Conservation (phyloP, 2,329 filamentous ascomycete genomes). For the Monosporascus sp. region DNA sequence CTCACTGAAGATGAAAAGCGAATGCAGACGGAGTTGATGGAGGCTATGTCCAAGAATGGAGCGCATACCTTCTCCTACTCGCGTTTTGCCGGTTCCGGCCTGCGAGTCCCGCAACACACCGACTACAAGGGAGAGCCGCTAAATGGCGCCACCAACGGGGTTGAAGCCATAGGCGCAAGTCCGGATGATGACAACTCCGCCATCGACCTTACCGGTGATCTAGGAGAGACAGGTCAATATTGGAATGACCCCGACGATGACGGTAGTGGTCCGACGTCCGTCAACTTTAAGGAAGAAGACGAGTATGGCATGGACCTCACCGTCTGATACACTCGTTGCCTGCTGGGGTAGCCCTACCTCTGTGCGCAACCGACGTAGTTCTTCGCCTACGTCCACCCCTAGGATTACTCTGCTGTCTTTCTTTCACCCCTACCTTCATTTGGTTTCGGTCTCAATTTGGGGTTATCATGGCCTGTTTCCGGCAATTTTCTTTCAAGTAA, state of each 20-base stretch:
- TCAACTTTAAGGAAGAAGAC: slow-evolving; percentile 90
- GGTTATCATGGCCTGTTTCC: background rate
- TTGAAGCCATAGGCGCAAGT: slow-evolving; percentile 46
- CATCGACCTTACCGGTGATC: slow-evolving; percentile 37
- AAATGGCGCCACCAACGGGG: slow-evolving; percentile 38
- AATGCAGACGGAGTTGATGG: slow-evolving; percentile 89
- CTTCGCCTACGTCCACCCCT: background rate
- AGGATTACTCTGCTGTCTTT: background rate
- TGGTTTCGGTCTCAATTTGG: background rate
- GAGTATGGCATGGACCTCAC: slow-evolving; percentile 81
- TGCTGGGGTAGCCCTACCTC: too few species aligned
- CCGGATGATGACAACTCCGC: slow-evolving; percentile 41
- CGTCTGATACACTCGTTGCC: background rate
- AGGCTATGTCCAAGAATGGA: slow-evolving; percentile 79
- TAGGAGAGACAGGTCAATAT: slow-evolving; percentile 50
- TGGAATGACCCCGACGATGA: slow-evolving; percentile 69
- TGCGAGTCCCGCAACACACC: slow-evolving; percentile 89
- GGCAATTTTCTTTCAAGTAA: background rate
- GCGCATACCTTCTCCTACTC: slow-evolving; percentile 76
- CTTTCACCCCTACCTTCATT: background rate
- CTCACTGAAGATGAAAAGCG: slow-evolving; percentile 87
- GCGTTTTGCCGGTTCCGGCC: slow-evolving; percentile 73
- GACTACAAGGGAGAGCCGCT: slow-evolving; percentile 81
- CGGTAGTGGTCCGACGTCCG: slow-evolving; percentile 58
- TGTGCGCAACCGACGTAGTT: background rate